These are phyloP conservation scores for Fusarium acutatum DNA, from an alignment of 2,329 filamentous ascomycete species.

Conservation along the genomic window DNA sequence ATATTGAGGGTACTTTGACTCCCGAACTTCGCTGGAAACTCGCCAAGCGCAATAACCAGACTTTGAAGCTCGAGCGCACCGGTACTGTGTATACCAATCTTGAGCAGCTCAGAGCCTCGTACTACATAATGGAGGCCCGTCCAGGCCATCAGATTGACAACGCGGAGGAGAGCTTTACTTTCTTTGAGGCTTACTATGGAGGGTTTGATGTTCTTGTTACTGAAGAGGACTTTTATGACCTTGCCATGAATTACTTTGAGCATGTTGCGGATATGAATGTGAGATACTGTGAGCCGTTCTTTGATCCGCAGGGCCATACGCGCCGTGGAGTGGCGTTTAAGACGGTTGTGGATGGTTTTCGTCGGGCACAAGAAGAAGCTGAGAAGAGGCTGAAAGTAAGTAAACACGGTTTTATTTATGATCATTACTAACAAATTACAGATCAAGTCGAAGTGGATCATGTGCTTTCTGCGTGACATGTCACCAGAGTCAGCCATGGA, in stretches of 20 bases:
- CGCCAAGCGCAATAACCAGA: conserved; percentile 69
- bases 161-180: conserved; percentile 48
- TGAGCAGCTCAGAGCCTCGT: conserved; percentile 13
- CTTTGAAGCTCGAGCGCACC: conserved; percentile 23
- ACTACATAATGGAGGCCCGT: conserved; percentile 40
- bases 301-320: conserved; percentile 79
- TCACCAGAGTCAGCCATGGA: conserved; percentile 75
- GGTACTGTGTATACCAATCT: conserved; percentile 5
- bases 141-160: conserved; percentile 34
- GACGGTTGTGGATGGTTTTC: conserved; percentile 70
- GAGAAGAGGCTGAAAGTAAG: conserved; percentile 24
- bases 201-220: conserved; percentile 77
- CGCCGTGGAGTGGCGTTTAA: conserved; percentile 67
- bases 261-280: conserved; percentile 70
- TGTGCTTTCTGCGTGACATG: conserved; percentile 76
- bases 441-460: conserved; percentile 64
- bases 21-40: conserved; percentile 74
- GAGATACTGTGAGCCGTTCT: conserved; percentile 78
- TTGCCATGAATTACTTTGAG: conserved; percentile 75
- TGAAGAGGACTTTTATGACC: conserved; percentile 71
- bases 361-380: conserved; percentile 65
- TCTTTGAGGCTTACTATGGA: conserved; percentile 77
- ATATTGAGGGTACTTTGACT: conserved; percentile 77
- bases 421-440: background rate
- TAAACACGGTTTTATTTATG: accelerated